Evolutionary conservation across 2,329 filamentous ascomycete species (phyloP), one percentile per base, ranked within the genome.

Genomic region (Beauveria bassiana): DNA sequence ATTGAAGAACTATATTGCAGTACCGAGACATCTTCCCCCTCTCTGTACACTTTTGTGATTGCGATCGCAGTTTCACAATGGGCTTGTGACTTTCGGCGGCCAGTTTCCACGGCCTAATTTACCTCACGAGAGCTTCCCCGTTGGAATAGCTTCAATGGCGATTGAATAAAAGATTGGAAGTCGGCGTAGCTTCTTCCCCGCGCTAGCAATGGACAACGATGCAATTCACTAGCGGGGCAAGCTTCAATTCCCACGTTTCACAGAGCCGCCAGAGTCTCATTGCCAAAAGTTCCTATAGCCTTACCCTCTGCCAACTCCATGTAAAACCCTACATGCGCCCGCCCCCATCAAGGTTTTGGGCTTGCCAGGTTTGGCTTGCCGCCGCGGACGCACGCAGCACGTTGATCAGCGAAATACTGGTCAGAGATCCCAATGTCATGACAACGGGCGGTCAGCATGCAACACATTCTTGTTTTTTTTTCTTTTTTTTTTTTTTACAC

Each of bases 321-420:
- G 20, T 51, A 59, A 47, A 59, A 24, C 22, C 51, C 22, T 2
- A 18, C 34, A n/a, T 59, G 45, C 3, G 34, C 55, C 4, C 46
- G 20, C 20, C 56, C 38, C 34, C 56, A 59, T 59, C n/a, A 10
- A 52, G 47, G 56, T 7, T 52, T 34, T 28, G 56, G 24, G 3
- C 5, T 51, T 51, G 46, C 57, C 47, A 52, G 47, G 57, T 52
- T 34, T 31, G 47, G 47, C 47, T 51, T 51, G 46, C 57, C 47
- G 34, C 57, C 47, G 47, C 52, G 24, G 45, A 5, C 8, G 28
- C 43, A 28, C 26, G 26, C 26, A 28, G 26, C 26, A 8, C 28
- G 12, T 38, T 38, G 26, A 38, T 57, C 28, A 26, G 55, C 45
- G n/a, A 49, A 28, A 22, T 46, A 45, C 26, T 28, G 26, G 8